These are phyloP conservation scores for Mucor circinelloides DNA, from an alignment of 371 early-diverging fungal species.

Conservation along the genomic window DNA sequence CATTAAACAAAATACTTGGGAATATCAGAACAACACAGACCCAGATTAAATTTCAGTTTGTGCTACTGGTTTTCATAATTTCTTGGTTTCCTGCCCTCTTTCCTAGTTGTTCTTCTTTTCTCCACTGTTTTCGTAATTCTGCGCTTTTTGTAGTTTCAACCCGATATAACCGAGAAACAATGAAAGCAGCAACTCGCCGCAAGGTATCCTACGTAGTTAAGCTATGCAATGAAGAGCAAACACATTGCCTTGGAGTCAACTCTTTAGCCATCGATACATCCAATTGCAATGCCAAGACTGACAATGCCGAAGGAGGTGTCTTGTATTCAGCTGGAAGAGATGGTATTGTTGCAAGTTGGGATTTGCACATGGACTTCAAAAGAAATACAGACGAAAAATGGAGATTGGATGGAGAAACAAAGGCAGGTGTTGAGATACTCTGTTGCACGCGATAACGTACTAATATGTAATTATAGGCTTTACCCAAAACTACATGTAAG, in stretches of 20 bases:
- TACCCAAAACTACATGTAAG: constrained; percentile 60
- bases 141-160: too few relatives aligned
- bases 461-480: constrained; percentile 13
- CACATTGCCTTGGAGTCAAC: constrained; percentile 77
- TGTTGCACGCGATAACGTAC: not conserved
- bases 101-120: not conserved
- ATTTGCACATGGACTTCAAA: constrained; percentile 57
- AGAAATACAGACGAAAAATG: constrained; percentile 18
- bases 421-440: not conserved
- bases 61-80: not conserved
- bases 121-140: not conserved
- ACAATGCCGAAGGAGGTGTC: constrained; percentile 55
- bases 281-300: constrained; percentile 14
- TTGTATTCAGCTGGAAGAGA: constrained; percentile 92
- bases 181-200: constrained; percentile 51
- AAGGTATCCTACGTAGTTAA: constrained; percentile 66
- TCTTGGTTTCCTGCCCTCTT: constrained; percentile 1
- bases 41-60: constrained; percentile 5
- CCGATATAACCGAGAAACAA: constrained; percentile 6
- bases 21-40: not conserved
- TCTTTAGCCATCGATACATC: constrained; percentile 69
- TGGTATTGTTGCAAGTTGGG: constrained; percentile 88
- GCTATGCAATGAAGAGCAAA: constrained; percentile 49
- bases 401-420: constrained; percentile 8
- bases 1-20: not conserved